Evolutionary conservation across 2,329 filamentous ascomycete genomes (phyloP).

Genomic region (Fonsecaea nubica): DNA sequence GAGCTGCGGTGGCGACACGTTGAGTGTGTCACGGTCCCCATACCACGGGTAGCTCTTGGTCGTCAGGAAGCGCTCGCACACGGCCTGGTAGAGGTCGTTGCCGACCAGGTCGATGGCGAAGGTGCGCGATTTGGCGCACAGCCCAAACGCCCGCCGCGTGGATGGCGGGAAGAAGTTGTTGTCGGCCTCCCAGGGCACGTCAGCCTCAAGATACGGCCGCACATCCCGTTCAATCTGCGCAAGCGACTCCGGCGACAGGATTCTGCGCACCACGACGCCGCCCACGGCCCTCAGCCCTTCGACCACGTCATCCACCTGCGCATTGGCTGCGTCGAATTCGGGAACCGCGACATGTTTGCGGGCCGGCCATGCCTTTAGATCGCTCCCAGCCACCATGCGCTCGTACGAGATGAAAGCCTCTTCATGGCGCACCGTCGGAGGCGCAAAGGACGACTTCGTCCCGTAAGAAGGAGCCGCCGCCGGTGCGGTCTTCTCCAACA

Average conservation of each 20-base stretch:
- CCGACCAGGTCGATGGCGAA: conserved; percentile 32
- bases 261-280: conserved; percentile 14
- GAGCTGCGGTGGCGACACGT: conserved; percentile 26
- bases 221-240: conserved; percentile 27
- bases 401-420: conserved; percentile 15
- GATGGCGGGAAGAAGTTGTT: conserved; percentile 39
- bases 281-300: conserved; percentile 10
- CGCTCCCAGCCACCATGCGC: conserved; percentile 4
- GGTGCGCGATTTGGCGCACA: conserved; percentile 34
- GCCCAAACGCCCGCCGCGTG: conserved; percentile 40
- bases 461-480: neutral
- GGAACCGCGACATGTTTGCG: neutral
- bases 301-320: conserved; percentile 14
- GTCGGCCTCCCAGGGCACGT: conserved; percentile 32
- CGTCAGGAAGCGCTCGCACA: conserved; percentile 27
- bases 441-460: conserved; percentile 8
- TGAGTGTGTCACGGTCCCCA: neutral
- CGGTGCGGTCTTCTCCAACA: neutral
- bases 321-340: neutral
- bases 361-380: neutral
- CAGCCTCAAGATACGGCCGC: conserved; percentile 32
- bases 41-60: conserved; percentile 32
- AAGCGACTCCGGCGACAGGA: conserved; percentile 3
- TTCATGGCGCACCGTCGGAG: conserved; percentile 11
- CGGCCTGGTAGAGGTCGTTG: conserved; percentile 35